A percentile compares a stretch with the other conserved stretches of the same genome.
Conservation (phyloP, 306 rosid genomes). For the Cucurbita moschata region DNA sequence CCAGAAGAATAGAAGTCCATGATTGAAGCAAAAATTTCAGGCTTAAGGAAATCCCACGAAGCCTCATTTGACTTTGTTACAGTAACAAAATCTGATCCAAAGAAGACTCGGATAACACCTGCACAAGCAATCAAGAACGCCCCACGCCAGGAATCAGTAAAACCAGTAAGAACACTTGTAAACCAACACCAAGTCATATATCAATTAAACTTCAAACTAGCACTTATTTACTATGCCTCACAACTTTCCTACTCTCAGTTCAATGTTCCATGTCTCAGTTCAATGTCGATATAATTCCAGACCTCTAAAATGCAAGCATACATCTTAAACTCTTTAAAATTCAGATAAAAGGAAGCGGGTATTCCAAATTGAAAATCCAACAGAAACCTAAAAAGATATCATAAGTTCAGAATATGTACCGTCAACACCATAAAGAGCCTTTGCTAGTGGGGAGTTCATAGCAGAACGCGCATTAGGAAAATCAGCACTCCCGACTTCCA, state of each 20-base stretch:
- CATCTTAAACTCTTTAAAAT: too few relatives aligned
- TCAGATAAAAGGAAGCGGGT: not conserved
- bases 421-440: constrained; percentile 60
- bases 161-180: not conserved
- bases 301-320: too few relatives aligned
- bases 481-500: constrained; percentile 94
- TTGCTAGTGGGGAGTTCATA: constrained; percentile 76
- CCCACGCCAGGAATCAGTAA: not conserved
- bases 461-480: constrained; percentile 83
- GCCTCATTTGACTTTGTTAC: constrained; percentile 74
- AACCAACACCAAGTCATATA: not conserved
- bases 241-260: too few relatives aligned
- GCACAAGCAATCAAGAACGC: not conserved
- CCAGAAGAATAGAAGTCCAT: constrained; percentile 94
- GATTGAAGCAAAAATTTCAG: constrained; percentile 79
- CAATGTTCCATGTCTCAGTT: too few relatives aligned
- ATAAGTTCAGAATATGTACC: constrained; percentile 17
- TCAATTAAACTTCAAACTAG: not conserved
- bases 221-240: too few relatives aligned
- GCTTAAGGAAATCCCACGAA: constrained; percentile 79
- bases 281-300: too few relatives aligned
- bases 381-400: not conserved
- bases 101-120: constrained; percentile 71
- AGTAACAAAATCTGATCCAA: constrained; percentile 87
- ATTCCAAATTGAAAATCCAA: not conserved